Evolutionary conservation across 345 rosid genomes (phyloP), one percentile per base, ranked within the genome.

Genomic region (Microthlaspi erraticum): DNA sequence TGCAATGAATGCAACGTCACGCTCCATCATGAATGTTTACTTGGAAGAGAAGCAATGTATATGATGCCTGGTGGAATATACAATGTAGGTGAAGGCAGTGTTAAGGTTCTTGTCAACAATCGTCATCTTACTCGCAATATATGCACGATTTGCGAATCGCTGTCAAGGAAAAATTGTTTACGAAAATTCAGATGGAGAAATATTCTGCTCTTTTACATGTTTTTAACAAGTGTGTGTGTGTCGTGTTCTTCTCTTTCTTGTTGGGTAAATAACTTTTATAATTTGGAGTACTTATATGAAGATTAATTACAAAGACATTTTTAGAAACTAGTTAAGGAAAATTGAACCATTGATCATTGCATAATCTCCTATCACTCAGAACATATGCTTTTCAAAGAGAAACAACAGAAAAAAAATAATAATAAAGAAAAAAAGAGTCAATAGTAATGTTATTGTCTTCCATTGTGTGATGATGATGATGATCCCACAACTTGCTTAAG

Each of bases 401-500:
- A 13, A 32, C 53, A 55, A 64, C 16, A 11, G 10, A 36, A 41
- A 50, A 68, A 29, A 38, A 75, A 59, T 23, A 76, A 17, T 29
- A 50, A 2, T 20, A 5, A 60, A 10, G 31, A 50, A 23, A 7
- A 43, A 11, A 5, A 31, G 10, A 45, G 17, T 37, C 13, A 11
- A 11, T 17, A 29, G 6, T 0, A 49, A 2, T 0, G 16, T 50
- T 43, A 51, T 60, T 64, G 68, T 64, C 76, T 53, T 70, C 68
- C 45, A 19, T 44, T 61, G 9, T 77, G 63, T 9, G 73, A 51
- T 60, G 73, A 67, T 50, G 68, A 60, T 8, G 73, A 51, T 60
- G 73, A 67, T 51, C 73, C 64, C 3, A 45, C 48, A n/a, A 88
- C 77, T 75, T 69, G 88, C 79, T 87, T 93, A 70, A 88, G 64